A percentile compares a stretch with the other conserved stretches of the same genome.
These are phyloP conservation scores for Colletotrichum ledebouriae DNA, from an alignment of 2,329 filamentous ascomycete genomes.

Conservation along the genomic window DNA sequence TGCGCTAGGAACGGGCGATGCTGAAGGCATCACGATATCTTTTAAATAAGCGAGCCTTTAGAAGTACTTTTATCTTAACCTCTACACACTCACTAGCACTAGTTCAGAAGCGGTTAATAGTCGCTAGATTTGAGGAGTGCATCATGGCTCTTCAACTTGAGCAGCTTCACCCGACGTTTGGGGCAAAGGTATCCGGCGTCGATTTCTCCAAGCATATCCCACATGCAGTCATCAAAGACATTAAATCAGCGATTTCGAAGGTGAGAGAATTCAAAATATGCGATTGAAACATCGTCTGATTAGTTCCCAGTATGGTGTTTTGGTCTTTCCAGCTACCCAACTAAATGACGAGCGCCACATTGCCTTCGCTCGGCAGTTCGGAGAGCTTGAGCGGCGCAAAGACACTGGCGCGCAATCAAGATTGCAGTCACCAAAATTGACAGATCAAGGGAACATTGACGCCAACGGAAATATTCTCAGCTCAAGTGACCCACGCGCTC, in stretches of 20 bases:
- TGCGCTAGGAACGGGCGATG: too few relatives aligned
- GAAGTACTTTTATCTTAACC: too few relatives aligned
- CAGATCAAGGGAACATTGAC: conserved; percentile 69
- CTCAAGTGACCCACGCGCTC: conserved; percentile 55
- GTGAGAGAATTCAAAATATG: not conserved
- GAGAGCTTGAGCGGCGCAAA: conserved; percentile 56
- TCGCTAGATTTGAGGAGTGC: too few relatives aligned
- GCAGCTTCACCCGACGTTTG: conserved; percentile 49
- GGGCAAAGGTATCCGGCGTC: conserved; percentile 41
- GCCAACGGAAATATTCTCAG: conserved; percentile 50
- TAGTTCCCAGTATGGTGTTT: conserved; percentile 62
- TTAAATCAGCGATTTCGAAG: conserved; percentile 33
- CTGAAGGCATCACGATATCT: too few relatives aligned
- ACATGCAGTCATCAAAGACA: conserved; percentile 7
- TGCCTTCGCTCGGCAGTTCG: conserved; percentile 62
- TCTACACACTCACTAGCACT: too few relatives aligned
- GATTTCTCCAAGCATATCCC: conserved; percentile 31
- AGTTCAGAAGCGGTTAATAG: too few relatives aligned
- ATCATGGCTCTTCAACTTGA: conserved; percentile 46
- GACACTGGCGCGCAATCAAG: conserved; percentile 25
- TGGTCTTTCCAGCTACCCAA: conserved; percentile 63
- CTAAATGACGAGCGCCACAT: conserved; percentile 66
- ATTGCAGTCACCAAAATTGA: conserved; percentile 57
- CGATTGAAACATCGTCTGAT: not conserved
- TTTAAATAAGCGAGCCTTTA: too few relatives aligned